A percentile compares a stretch with the other conserved stretches of the same genome.
Conservation (phyloP, 1,139 yeast genomes). For the Saccharomyces uvarum region DNA sequence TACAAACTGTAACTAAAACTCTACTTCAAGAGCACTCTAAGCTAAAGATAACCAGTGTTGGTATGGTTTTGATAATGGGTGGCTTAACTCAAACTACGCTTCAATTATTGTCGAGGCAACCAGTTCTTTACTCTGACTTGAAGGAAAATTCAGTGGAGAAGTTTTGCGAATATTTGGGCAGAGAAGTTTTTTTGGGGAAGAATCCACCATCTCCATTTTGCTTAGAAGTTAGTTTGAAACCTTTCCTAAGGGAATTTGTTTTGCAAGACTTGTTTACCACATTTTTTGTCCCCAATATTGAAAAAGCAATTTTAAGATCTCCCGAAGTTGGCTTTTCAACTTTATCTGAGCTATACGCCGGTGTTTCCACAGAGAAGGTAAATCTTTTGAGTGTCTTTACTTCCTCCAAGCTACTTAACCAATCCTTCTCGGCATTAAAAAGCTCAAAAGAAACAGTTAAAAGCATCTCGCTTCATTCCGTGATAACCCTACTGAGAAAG, state of each 20-base stretch:
- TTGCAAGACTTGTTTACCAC: conserved; percentile 38
- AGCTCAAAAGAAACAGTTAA: conserved; percentile 65
- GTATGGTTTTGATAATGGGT: conserved; percentile 35
- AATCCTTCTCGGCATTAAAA: conserved; percentile 58
- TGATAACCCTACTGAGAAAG: conserved; percentile 27
- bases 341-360: conserved; percentile 40
- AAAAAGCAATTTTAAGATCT: conserved; percentile 72
- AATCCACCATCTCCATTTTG: conserved; percentile 33
- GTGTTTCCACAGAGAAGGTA: conserved; percentile 32
- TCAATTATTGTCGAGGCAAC: conserved; percentile 38
- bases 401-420: conserved; percentile 47
- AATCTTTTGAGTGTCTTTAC: conserved; percentile 37
- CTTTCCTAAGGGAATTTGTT: conserved; percentile 40
- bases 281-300: conserved; percentile 52
- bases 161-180: conserved; percentile 31
- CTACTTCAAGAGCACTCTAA: conserved; percentile 13
- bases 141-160: conserved; percentile 20
- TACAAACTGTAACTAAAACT: conserved; percentile 9
- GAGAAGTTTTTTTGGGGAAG: conserved; percentile 43
- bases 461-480: conserved; percentile 41
- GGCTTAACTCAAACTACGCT: conserved; percentile 36
- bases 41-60: conserved; percentile 26
- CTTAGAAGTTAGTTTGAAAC: conserved; percentile 20
- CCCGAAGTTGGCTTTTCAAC: conserved; percentile 62
- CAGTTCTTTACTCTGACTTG: conserved; percentile 34